phyloP scores from a whole-genome alignment of 768 basidiomycete species.

The Tricholoma sp. region DNA sequence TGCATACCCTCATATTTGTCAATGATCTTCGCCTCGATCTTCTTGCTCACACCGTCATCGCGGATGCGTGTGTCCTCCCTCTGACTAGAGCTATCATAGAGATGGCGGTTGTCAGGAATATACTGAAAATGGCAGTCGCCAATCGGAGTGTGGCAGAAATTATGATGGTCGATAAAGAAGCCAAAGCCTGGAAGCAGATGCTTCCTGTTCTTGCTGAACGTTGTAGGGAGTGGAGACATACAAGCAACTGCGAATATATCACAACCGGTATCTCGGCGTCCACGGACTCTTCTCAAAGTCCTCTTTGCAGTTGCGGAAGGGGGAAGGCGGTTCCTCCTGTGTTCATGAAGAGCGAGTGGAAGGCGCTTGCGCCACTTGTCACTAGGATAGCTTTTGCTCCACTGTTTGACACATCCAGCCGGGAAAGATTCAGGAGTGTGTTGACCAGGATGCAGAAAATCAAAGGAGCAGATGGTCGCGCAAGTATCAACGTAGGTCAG shows the following conservation, averaged over 20 bases:
- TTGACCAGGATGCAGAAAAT: background rate
- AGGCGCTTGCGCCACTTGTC: conserved; percentile 24
- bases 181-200: conserved; percentile 34
- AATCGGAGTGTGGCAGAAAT: conserved; percentile 4
- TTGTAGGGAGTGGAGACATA: conserved; percentile 36
- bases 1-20: conserved; percentile 33
- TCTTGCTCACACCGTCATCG: conserved; percentile 35
- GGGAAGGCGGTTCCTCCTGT: conserved; percentile 31
- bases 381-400: conserved; percentile 38
- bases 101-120: background rate
- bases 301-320: conserved; percentile 36
- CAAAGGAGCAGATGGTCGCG: background rate
- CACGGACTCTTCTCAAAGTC: conserved; percentile 20
- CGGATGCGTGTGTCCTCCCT: conserved; percentile 35
- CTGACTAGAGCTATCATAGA: conserved; percentile 10
- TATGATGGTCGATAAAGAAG: conserved; percentile 15
- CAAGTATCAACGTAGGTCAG: conserved; percentile 6
- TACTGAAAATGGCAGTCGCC: background rate
- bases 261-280: conserved; percentile 20
- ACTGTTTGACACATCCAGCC: conserved; percentile 38
- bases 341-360: conserved; percentile 19
- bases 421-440: conserved; percentile 28
- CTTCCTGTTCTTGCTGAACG: conserved; percentile 35
- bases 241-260: conserved; percentile 31
- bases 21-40: conserved; percentile 34